Conservation (phyloP, 495 filamentous ascomycete genomes). For the Pyronema domesticum region DNA sequence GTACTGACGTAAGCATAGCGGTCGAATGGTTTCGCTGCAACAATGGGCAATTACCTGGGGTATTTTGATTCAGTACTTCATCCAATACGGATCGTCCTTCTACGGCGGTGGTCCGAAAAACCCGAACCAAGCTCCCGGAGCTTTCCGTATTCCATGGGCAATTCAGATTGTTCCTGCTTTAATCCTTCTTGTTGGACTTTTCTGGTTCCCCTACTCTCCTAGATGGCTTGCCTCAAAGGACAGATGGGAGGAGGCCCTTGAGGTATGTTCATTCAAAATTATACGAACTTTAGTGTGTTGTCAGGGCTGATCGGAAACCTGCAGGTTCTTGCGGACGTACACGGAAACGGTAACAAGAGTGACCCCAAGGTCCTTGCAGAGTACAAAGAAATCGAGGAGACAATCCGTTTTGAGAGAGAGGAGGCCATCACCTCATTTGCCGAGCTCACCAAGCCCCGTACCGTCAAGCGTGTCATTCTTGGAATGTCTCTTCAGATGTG, state of each 20-base stretch:
- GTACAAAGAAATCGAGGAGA: slow-evolving; percentile 49
- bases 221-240: slow-evolving; percentile 59
- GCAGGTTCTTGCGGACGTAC: slow-evolving; percentile 43
- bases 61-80: slow-evolving; percentile 43
- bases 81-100: slow-evolving; percentile 51
- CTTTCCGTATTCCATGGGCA: slow-evolving; percentile 60
- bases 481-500: slow-evolving; percentile 64
- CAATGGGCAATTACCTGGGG: slow-evolving; percentile 64
- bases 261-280: neutral
- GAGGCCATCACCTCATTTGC: slow-evolving; percentile 37
- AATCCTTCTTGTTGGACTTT: slow-evolving; percentile 46
- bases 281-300: neutral
- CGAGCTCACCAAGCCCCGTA: slow-evolving; percentile 42
- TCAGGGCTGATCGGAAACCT: neutral
- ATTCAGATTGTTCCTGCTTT: slow-evolving; percentile 54
- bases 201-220: slow-evolving; percentile 55
- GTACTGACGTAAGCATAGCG: slow-evolving; percentile 15
- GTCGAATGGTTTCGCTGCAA: slow-evolving; percentile 51
- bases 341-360: slow-evolving; percentile 42
- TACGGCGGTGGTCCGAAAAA: slow-evolving; percentile 41
- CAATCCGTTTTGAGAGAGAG: slow-evolving; percentile 43
- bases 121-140: slow-evolving; percentile 37
- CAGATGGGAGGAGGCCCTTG: slow-evolving; percentile 54
- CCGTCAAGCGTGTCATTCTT: slow-evolving; percentile 48
- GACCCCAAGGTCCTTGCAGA: slow-evolving; percentile 46